Evolutionary conservation across 768 basidiomycete species (phyloP), one percentile per base, ranked within the genome.

Genomic region (Zangia roseola): DNA sequence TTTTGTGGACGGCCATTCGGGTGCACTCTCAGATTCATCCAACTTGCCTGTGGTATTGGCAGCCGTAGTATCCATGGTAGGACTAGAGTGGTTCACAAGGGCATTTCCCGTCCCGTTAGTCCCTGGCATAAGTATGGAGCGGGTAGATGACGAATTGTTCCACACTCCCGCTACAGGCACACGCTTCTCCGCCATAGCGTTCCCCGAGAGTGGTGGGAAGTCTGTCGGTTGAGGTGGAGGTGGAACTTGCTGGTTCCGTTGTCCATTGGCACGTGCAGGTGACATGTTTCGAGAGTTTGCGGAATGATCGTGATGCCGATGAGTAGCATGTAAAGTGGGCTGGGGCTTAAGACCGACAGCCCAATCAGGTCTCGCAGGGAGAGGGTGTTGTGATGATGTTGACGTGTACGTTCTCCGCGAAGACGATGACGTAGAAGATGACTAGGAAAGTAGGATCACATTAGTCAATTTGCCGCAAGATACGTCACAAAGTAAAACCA

Each of bases 361-460:
- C 91, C 91, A 93, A 64, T 93, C 91, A 34, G 91, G 91, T 49
- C 91, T 77, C 3, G 88, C 72, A 4, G 91, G 91, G 33, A 93
- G 75, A 13, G 90, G 91, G 48, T 84, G 82, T 69, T 90, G 76
- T 56, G 88, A 88, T 6, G 85, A 74, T 1, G 79, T 80, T 28
- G 88, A 89, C 2, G 86, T 87, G 55, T 79, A 88, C 6, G 87
- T 88, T 54, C 82, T 78, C 33, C 85, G 79, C 33, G 90, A 91
- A 1, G 88, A 89, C 0, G 88, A 90, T 6, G 91, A 90, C 2
- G 83, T 83, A 6, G 85, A 86, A 39, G 88, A 89, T 25, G 87
- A 89, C 87, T 81, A 55, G 33, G 44, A 49, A 43, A n/a, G 73
- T 41, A 20, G n/a, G 4, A 26, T 50, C 6, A 5, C 41, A 45